phyloP scores from a whole-genome alignment of 768 basidiomycete species.

The Pisolithus marmoratus region DNA sequence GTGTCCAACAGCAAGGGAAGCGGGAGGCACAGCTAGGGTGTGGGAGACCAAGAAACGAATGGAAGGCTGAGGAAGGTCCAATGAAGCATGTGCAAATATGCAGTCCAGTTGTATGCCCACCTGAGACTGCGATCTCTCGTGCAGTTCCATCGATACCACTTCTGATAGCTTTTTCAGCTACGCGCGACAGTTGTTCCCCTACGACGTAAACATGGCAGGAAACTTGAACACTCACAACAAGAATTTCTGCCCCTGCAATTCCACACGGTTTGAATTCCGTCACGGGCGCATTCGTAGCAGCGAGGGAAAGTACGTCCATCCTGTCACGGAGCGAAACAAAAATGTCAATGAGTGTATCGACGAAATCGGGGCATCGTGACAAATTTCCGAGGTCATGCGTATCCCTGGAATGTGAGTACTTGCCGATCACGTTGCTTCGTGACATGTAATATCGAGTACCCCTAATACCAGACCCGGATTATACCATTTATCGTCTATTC shows the following conservation, averaged over 20 bases:
- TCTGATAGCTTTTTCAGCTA: constrained; percentile 34
- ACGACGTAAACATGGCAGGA: not conserved
- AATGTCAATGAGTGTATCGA: constrained; percentile 40
- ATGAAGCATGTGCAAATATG: no score
- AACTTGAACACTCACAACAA: constrained; percentile 37
- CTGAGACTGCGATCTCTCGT: constrained; percentile 1
- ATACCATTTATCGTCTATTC: no score
- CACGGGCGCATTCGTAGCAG: constrained; percentile 31
- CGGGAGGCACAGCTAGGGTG: constrained; percentile 45
- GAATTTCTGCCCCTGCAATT: constrained; percentile 52
- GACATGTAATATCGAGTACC: no score
- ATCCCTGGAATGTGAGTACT: no score
- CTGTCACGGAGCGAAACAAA: constrained; percentile 28
- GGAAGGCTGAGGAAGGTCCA: constrained; percentile 36
- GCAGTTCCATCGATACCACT: constrained; percentile 31
- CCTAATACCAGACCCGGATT: no score
- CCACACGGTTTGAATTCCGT: constrained; percentile 46
- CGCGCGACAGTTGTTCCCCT: not conserved
- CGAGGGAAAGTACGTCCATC: constrained; percentile 46
- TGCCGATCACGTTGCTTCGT: no score
- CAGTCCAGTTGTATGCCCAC: no score
- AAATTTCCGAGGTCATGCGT: constrained; percentile 50
- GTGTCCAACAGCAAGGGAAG: constrained; percentile 30
- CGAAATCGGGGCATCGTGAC: constrained; percentile 32
- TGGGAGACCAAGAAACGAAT: constrained; percentile 49